phyloP scores from a whole-genome alignment of 176 grass and related monocot species.

The Musa beccarii region DNA sequence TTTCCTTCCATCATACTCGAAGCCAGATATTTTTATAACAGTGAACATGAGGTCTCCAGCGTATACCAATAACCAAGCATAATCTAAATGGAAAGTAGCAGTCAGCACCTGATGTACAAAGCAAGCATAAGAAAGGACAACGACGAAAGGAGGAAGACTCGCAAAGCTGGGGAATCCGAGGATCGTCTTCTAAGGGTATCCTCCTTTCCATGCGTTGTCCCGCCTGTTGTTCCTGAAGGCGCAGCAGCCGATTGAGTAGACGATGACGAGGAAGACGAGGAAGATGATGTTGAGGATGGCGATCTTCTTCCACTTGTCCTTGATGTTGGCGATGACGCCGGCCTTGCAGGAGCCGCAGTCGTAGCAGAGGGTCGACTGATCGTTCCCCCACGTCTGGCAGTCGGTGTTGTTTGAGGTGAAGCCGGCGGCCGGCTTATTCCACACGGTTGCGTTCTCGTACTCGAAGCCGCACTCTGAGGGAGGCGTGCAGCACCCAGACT shows the following conservation, averaged over 20 bases:
- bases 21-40: too few relatives aligned
- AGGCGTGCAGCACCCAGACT: conserved; percentile 79
- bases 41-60: too few relatives aligned
- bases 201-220: conserved; percentile 32
- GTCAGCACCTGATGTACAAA: too few relatives aligned
- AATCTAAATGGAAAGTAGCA: too few relatives aligned
- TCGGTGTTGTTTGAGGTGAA: conserved; percentile 20
- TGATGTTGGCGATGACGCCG: conserved; percentile 36
- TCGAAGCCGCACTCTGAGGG: conserved; percentile 47
- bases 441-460: conserved; percentile 35
- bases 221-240: conserved; percentile 49
- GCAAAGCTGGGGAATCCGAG: too few relatives aligned
- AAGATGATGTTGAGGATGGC: conserved; percentile 47
- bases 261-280: conserved; percentile 35
- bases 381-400: conserved; percentile 46
- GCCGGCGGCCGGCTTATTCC: conserved; percentile 14
- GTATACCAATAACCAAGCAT: too few relatives aligned
- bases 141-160: too few relatives aligned
- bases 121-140: too few relatives aligned
- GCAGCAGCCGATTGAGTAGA: conserved; percentile 32
- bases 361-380: conserved; percentile 43
- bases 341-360: conserved; percentile 59
- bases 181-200: conserved; percentile 2
- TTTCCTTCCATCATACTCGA: too few relatives aligned
- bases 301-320: conserved; percentile 49